Evolutionary conservation across 2,329 filamentous ascomycete species (phyloP), one percentile per base, ranked within the genome.

Genomic region (Fusarium praegraminearum): DNA sequence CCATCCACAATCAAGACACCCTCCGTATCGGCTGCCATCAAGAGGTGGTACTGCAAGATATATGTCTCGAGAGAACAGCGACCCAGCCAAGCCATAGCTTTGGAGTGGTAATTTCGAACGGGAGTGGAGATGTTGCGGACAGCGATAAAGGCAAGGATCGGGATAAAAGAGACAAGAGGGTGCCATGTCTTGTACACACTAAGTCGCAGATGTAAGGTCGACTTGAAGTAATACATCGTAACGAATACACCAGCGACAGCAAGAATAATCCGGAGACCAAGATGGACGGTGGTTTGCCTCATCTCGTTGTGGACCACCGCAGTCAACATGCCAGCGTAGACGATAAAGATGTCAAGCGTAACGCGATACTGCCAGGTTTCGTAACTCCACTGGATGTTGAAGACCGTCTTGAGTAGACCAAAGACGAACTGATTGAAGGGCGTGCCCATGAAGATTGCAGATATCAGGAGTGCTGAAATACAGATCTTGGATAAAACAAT

Each of bases 11-110:
- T 60, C 9, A 90, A 79, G 3, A 86, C 69, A 0, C 84, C 86
- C 32, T 82, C 84, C 3, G 84, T 84, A 69, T 90, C 86, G 3
- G 83, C 86, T 3, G 86, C 86, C 13, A 90, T 82, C 83, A 86
- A 88, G 53, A 89, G 81, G 73, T 91, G 89, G 71, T 84, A 84
- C 67, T 89, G 86, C 43, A 91, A 78, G 7, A 88, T 80, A 69
- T 86, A 89, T 1, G 86, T 84, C 75, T 90, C 88, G 1, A 89
- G 81, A 0, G 86, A 86, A 58, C 83, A 84, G 4, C 80, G 79
- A 4, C 89, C 88, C 1, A 90, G 74, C 79, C 82, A 86, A 1
- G 85, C 83, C 47, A 79, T 76, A 7, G 79, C 81, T 13, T 83
- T 78, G 11, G 85, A 75, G 62, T 67, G 67, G 5, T 43, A 65